These are phyloP conservation scores for Penicillium sp. DNA, from an alignment of 2,329 filamentous ascomycete genomes.

Conservation along the genomic window DNA sequence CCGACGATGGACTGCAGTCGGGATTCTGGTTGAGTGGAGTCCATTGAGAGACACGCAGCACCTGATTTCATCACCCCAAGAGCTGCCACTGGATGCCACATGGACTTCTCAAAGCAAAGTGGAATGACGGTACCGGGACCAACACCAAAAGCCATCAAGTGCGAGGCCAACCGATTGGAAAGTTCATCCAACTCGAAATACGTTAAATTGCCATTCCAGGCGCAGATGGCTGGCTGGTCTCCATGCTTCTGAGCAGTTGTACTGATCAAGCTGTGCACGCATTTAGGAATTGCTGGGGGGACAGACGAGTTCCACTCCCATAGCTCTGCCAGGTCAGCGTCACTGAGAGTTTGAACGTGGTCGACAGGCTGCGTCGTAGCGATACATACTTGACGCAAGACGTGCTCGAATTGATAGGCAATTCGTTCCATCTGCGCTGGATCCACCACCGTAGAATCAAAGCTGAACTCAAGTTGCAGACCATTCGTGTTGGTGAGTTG, in stretches of 20 bases:
- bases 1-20: not conserved
- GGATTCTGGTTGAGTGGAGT: conserved; percentile 1
- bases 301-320: conserved; percentile 1
- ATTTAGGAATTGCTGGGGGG: not conserved
- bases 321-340: not conserved
- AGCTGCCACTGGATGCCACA: not conserved
- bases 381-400: not conserved
- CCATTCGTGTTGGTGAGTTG: not conserved
- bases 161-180: not conserved
- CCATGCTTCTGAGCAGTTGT: not conserved
- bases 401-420: not conserved
- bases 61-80: conserved; percentile 2
- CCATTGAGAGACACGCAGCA: not conserved
- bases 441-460: not conserved
- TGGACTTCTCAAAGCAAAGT: conserved; percentile 4
- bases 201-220: not conserved
- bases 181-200: not conserved
- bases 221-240: not conserved
- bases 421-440: not conserved
- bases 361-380: not conserved
- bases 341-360: not conserved
- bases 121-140: not conserved
- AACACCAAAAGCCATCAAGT: not conserved
- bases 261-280: not conserved
- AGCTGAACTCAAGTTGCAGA: not conserved